Evolutionary conservation across 148 eudicot genomes (phyloP), one percentile per base, ranked within the genome.

Genomic region (Vaccinium vitisidaea): DNA sequence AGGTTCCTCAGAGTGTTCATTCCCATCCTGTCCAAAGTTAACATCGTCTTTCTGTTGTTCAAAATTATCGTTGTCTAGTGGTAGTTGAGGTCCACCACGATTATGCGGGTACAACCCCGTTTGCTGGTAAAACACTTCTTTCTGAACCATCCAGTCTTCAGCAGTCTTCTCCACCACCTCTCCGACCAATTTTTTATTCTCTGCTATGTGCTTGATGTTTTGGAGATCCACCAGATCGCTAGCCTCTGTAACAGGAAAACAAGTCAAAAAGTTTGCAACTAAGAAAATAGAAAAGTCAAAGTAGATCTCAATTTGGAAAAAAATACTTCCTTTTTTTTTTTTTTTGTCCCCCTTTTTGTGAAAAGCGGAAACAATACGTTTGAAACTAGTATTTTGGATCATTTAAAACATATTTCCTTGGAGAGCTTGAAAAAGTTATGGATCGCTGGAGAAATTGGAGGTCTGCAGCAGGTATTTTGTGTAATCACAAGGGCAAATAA

Each of bases 151-250:
- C 98, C 98, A 95, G 32, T 92, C 92, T 77, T 86, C 85, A 80
- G 84, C 86, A 80, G 89, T 92, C 77, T 90, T 87, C 76, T 83
- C 92, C 54, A 95, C 87, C 71, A 84, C 84, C 52, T 93, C 92
- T 71, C 93, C 93, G 21, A 93, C 87, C 80, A 92, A 89, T 75
- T 75, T 87, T 84, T 84, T 77, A 14, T 85, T 82, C 80, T 87
- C 93, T 79, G 93, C 92, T 71, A 94, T 90, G 89, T 95, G 98
- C 88, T 87, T 89, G 76, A 95, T 87, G 82, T 91, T 84, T 85
- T 91, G 79, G 32, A 92, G 90, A 84, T 92, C 90, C 79, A 94
- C 88, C 87, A 85, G 63, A 76, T 86, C 81, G 48, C 92, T 84
- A 49, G 98, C 98, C 88, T 91, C 97, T 95, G 65, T 55, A 74